Percentiles rank a stretch among this genome's conserved stretches.
Evolutionary conservation across 768 basidiomycete species (phyloP).

Genomic region (Xerocomus spinulosus): DNA sequence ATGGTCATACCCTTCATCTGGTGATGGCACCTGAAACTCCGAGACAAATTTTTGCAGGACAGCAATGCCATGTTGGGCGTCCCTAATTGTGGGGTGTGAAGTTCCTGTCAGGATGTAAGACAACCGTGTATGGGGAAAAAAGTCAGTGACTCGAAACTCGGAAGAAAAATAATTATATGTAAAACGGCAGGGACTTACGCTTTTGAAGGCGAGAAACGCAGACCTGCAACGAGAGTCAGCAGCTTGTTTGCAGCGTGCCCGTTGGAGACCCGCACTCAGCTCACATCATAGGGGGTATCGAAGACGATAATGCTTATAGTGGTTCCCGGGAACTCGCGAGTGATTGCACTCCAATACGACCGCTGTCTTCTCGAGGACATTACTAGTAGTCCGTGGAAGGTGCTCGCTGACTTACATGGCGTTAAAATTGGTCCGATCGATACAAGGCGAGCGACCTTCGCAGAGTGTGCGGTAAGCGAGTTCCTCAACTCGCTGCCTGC

Average conservation of each 20-base stretch:
- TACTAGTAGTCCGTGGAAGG: neutral
- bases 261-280: constrained; percentile 21
- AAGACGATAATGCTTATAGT: constrained; percentile 72
- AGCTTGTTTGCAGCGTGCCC: constrained; percentile 4
- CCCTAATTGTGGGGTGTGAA: constrained; percentile 72
- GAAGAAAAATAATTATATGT: neutral
- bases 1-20: constrained; percentile 63
- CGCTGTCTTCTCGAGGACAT: constrained; percentile 48
- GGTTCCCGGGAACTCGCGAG: constrained; percentile 58
- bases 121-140: constrained; percentile 5
- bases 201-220: constrained; percentile 57
- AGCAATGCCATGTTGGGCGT: constrained; percentile 49
- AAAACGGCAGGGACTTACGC: constrained; percentile 42
- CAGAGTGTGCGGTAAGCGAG: constrained; percentile 48
- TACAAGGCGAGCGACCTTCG: constrained; percentile 66
- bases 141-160: constrained; percentile 8
- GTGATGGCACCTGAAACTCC: constrained; percentile 52
- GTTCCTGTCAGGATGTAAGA: constrained; percentile 43
- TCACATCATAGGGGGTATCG: constrained; percentile 71
- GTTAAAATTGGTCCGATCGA: constrained; percentile 78
- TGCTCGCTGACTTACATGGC: constrained; percentile 44
- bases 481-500: constrained; percentile 59
- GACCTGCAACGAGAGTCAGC: constrained; percentile 37
- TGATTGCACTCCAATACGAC: constrained; percentile 71
- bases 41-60: constrained; percentile 63